Base-by-base conservation (phyloP, 2,329 filamentous ascomycete species). In the Fusarium anguioides region DNA sequence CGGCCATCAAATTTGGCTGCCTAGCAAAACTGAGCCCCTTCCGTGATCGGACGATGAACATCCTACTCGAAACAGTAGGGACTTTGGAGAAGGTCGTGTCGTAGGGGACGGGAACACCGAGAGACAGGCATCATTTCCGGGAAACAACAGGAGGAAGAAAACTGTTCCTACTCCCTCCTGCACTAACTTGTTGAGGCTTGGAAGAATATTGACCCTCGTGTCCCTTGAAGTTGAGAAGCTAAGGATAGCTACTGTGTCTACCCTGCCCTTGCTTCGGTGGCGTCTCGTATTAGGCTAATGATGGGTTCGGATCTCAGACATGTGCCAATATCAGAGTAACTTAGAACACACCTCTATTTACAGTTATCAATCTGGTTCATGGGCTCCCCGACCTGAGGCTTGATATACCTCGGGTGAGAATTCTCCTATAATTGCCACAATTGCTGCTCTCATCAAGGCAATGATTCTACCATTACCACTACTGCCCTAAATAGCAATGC, bases 101-200 rank as follows among this genome's bases (percentile, higher is more conserved):
- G 51, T 57, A 70, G 59, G 57, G 57, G 53, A 62, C 71, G 71
- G 71, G 51, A 73, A 73, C 71, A 73, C 71, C 71, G 71, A 73
- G 60, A 66, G 69, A 57, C 69, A 69, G 48, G 67, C 54, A 65
- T 72, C 67, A 73, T 72, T 73, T 67, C 69, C 71, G 71, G 60
- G 35, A 61, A 65, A 69, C 58, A 67, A 55, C 56, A 54, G 41
- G 17, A 57, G 58, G 42, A 44, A 46, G 37, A 49, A 40, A 66
- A 46, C 40, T 49, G 21, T 24, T 24, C 12, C 17, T 46, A 42
- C 24, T n/a, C n/a, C n/a, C 11, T 50, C 23, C n/a, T 42, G 51
- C 55, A 48, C 66, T 67, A 67, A 40, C 59, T 64, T 10, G 14
- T 63, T 63, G 44, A 54, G 37, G 65, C 31, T 54, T 60, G 53